These are phyloP conservation scores for Rhodomyrtus tomentosa DNA, from an alignment of 345 rosid species.

Conservation along the genomic window DNA sequence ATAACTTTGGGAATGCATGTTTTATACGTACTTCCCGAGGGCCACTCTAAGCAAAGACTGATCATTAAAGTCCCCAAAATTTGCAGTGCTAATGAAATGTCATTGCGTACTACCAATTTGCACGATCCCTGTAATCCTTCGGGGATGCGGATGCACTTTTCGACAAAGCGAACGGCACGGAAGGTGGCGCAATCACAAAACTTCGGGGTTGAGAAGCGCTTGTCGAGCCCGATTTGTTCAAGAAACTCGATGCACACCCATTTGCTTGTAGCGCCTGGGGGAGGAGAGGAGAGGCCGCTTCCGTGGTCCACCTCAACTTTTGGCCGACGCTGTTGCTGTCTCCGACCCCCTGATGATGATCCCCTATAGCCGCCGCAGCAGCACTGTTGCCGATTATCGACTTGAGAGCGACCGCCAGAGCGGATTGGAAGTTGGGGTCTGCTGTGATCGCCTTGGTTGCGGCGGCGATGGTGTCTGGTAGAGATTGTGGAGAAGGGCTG, in stretches of 20 bases:
- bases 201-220: slow-evolving; percentile 5
- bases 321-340: slow-evolving; percentile 3
- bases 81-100: not conserved
- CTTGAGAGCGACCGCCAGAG: slow-evolving; percentile 55
- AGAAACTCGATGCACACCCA: slow-evolving; percentile 20
- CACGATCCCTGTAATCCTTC: not conserved
- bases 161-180: not conserved
- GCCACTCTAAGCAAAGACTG: too few species aligned
- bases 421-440: slow-evolving; percentile 78
- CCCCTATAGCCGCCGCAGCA: not conserved
- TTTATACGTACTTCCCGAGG: too few species aligned
- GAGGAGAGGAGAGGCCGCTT: not conserved
- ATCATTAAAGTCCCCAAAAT: not conserved
- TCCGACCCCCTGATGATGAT: not conserved
- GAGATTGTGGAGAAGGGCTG: slow-evolving; percentile 6
- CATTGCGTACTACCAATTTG: not conserved
- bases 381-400: slow-evolving; percentile 37
- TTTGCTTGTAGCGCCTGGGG: slow-evolving; percentile 1
- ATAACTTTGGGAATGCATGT: too few species aligned
- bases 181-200: not conserved
- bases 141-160: not conserved
- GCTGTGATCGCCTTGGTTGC: slow-evolving; percentile 64
- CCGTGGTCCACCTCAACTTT: slow-evolving; percentile 14
- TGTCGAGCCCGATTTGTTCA: slow-evolving; percentile 14
- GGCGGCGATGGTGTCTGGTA: slow-evolving; percentile 39